phyloP scores from a whole-genome alignment of 2,329 filamentous ascomycete species.

The Emydomyces testavorans region DNA sequence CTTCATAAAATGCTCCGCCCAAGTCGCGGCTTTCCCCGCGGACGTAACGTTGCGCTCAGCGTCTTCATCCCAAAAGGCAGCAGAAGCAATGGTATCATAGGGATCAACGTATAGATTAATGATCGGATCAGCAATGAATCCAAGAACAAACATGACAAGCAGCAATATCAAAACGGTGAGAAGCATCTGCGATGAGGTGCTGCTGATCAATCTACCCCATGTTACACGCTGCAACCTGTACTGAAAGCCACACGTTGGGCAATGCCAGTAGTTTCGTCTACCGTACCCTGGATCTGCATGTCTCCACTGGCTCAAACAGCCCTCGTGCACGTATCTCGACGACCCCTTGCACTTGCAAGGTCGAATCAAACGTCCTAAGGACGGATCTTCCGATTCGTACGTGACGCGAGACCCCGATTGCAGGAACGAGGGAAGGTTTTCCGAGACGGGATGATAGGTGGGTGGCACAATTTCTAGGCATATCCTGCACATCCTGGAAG shows the following conservation, averaged over 20 bases:
- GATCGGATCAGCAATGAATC: conserved; percentile 86
- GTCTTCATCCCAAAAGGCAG: conserved; percentile 30
- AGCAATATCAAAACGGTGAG: conserved; percentile 64
- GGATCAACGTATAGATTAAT: conserved; percentile 82
- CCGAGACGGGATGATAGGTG: conserved; percentile 45
- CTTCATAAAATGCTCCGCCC: conserved; percentile 77
- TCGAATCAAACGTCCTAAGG: conserved; percentile 66
- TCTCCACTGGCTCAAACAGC: conserved; percentile 75
- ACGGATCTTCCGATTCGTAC: conserved; percentile 63
- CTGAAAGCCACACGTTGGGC: conserved; percentile 73
- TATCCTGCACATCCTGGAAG: conserved; percentile 71
- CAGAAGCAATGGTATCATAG: conserved; percentile 44
- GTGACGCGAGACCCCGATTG: conserved; percentile 47
- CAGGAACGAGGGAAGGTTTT: conserved; percentile 46
- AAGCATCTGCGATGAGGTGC: conserved; percentile 52
- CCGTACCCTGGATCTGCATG: conserved; percentile 55
- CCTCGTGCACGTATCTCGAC: conserved; percentile 87
- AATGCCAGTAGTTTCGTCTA: conserved; percentile 68
- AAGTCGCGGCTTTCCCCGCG: conserved; percentile 48
- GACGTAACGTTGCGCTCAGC: conserved; percentile 25
- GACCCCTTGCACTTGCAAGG: conserved; percentile 92
- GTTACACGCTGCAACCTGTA: conserved; percentile 69
- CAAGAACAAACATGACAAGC: conserved; percentile 64
- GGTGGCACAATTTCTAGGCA: conserved; percentile 64
- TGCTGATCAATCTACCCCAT: conserved; percentile 60